These are phyloP conservation scores for Globisporangium barbulae DNA, from an alignment of 352 stramenopile genomes.

Conservation along the genomic window DNA sequence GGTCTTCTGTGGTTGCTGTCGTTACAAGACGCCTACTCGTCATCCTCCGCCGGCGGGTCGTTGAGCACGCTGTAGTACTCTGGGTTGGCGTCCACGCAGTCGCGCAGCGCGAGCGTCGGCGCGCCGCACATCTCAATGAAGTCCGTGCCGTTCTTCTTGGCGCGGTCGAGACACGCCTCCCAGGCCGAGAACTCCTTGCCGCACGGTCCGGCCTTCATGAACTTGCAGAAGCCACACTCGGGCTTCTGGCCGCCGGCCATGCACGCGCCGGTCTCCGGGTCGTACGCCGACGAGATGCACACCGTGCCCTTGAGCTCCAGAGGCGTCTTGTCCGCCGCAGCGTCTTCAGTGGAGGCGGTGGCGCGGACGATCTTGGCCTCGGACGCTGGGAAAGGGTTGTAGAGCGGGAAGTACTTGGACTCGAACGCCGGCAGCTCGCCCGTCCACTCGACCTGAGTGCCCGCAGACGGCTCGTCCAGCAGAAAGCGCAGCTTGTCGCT, in stretches of 20 bases:
- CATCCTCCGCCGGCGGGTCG: constrained; percentile 43
- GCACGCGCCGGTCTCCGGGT: constrained; percentile 47
- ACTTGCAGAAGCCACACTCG: constrained; percentile 89
- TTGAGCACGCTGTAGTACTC: constrained; percentile 88
- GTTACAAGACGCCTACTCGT: constrained; percentile 18
- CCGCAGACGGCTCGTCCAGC: constrained; percentile 28
- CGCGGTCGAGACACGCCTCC: constrained; percentile 77
- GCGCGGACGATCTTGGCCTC: constrained; percentile 35
- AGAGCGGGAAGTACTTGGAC: constrained; percentile 70
- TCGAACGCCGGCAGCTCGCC: constrained; percentile 70
- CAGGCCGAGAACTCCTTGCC: constrained; percentile 75
- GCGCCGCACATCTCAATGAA: constrained; percentile 80
- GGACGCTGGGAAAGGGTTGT: constrained; percentile 72
- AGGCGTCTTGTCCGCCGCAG: constrained; percentile 17
- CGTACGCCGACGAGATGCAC: constrained; percentile 67
- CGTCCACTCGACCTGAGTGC: constrained; percentile 30
- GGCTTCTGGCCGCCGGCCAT: constrained; percentile 45
- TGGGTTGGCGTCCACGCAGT: constrained; percentile 86
- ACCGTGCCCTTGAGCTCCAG: constrained; percentile 55
- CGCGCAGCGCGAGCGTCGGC: constrained; percentile 71
- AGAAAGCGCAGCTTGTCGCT: constrained; percentile 56
- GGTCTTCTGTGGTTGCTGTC: not conserved
- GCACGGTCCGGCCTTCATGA: constrained; percentile 88
- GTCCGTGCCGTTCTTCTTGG: constrained; percentile 66
- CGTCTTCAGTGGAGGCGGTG: not conserved